A percentile compares a stretch with the other conserved stretches of the same genome.
Conservation (phyloP, 2,329 filamentous ascomycete species). For the Calonectria fujianensis region DNA sequence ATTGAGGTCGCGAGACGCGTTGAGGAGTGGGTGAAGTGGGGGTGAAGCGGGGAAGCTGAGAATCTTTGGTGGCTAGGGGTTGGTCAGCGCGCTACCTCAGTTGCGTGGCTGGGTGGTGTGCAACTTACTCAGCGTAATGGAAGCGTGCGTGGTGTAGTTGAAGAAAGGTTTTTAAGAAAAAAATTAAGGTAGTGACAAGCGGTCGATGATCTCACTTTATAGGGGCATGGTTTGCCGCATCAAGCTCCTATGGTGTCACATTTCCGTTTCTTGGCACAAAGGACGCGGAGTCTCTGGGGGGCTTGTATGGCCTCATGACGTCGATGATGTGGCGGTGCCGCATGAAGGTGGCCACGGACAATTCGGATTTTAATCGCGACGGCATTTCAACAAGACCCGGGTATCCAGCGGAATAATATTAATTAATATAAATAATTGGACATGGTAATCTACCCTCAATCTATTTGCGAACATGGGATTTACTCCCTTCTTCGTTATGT, state of each 20-base stretch:
- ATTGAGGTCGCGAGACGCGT: constrained; percentile 6
- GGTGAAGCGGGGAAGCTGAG: background rate
- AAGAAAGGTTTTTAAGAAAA: constrained; percentile 52
- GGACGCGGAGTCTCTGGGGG: constrained; percentile 46
- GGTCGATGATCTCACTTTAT: constrained; percentile 50
- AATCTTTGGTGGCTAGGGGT: background rate
- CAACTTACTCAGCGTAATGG: constrained; percentile 2
- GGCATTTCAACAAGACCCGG: background rate
- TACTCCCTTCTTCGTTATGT: background rate
- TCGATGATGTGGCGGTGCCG: constrained; percentile 50
- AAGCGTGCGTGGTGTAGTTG: constrained; percentile 41
- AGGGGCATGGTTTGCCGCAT: constrained; percentile 20
- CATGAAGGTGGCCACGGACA: background rate
- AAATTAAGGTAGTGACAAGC: constrained; percentile 49
- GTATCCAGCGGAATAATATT: background rate
- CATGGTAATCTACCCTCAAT: background rate
- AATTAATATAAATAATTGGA: background rate
- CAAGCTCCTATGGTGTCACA: constrained; percentile 38
- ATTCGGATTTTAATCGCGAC: background rate
- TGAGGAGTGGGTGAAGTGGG: background rate
- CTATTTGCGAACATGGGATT: background rate
- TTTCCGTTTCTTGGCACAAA: constrained; percentile 48
- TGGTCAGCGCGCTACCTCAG: constrained; percentile 26
- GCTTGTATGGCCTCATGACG: constrained; percentile 49
- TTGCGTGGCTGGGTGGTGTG: background rate